A percentile compares a stretch with the other conserved stretches of the same genome.
phyloP scores from a whole-genome alignment of 2,329 filamentous ascomycete genomes.

The Fusarium sp. region DNA sequence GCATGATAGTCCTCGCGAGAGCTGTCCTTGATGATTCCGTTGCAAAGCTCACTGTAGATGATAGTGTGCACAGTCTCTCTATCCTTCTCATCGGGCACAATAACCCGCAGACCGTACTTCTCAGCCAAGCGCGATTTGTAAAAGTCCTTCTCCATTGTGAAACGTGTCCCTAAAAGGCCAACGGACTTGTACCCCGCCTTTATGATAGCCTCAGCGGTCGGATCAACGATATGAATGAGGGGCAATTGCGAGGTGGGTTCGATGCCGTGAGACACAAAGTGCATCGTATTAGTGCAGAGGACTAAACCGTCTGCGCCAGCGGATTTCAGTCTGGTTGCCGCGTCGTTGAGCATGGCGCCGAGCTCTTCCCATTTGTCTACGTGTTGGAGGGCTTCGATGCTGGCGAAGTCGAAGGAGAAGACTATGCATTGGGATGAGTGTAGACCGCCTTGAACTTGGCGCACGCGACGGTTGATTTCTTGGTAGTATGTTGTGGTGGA shows the following conservation, averaged over 20 bases:
- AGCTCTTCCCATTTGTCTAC: conserved; percentile 37
- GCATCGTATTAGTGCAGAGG: conserved; percentile 48
- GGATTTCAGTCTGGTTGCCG: conserved; percentile 26
- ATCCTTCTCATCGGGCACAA: conserved; percentile 22
- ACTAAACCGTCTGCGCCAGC: conserved; percentile 46
- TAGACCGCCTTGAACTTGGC: conserved; percentile 38
- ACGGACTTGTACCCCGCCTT: conserved; percentile 29
- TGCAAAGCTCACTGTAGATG: conserved; percentile 45
- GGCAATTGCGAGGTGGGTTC: conserved; percentile 26
- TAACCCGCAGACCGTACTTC: conserved; percentile 24
- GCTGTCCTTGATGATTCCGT: conserved; percentile 29
- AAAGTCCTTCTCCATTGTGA: conserved; percentile 48
- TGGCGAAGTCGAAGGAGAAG: conserved; percentile 47
- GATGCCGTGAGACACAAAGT: conserved; percentile 36
- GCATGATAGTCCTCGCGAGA: conserved; percentile 30
- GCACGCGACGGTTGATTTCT: conserved; percentile 46
- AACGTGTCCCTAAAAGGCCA: conserved; percentile 42
- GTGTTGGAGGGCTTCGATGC: conserved; percentile 39
- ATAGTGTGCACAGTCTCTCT: conserved; percentile 31
- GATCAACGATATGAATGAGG: conserved; percentile 46
- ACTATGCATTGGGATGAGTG: conserved; percentile 45
- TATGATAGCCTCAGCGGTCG: conserved; percentile 36
- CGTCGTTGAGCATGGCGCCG: conserved; percentile 30
- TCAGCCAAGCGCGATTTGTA: conserved; percentile 33
- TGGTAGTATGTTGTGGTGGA: conserved; percentile 48